Conservation (phyloP, 768 basidiomycete genomes). For the Lactarius quietus region DNA sequence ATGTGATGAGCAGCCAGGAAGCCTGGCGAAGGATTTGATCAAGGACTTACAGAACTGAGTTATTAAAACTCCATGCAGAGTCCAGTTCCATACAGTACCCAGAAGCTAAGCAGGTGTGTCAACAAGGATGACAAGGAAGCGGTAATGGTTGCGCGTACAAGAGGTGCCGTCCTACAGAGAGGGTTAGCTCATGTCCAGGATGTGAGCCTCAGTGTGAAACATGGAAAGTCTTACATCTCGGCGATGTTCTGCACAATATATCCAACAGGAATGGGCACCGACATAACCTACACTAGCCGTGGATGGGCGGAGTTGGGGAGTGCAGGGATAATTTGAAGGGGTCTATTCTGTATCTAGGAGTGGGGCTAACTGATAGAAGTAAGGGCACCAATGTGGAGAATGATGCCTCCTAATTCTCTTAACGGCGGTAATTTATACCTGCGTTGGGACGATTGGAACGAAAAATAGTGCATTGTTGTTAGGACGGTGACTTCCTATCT, state of each 20-base stretch:
- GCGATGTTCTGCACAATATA: not conserved
- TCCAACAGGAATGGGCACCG: not conserved
- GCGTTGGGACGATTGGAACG: too few relatives aligned
- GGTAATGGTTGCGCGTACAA: not conserved
- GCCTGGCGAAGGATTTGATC: not conserved
- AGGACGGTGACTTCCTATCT: too few relatives aligned
- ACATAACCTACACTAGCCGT: not conserved
- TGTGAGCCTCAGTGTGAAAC: not conserved
- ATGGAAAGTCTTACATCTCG: constrained; percentile 1
- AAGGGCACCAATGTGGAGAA: not conserved
- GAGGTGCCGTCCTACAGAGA: constrained; percentile 6
- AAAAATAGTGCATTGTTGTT: too few relatives aligned
- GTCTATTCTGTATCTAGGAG: not conserved
- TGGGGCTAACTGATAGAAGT: not conserved
- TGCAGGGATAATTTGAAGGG: not conserved
- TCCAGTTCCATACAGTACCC: constrained; percentile 14
- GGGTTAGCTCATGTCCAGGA: not conserved
- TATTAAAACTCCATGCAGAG: constrained; percentile 7
- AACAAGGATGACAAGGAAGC: not conserved
- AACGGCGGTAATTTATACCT: not conserved
- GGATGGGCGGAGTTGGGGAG: too few relatives aligned
- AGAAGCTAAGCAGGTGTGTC: constrained; percentile 11
- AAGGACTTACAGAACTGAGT: constrained; percentile 12
- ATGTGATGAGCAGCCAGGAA: not conserved
- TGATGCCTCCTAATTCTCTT: not conserved